These are phyloP conservation scores for Colletotrichum falcatum DNA, from an alignment of 2,329 filamentous ascomycete species.

Conservation along the genomic window DNA sequence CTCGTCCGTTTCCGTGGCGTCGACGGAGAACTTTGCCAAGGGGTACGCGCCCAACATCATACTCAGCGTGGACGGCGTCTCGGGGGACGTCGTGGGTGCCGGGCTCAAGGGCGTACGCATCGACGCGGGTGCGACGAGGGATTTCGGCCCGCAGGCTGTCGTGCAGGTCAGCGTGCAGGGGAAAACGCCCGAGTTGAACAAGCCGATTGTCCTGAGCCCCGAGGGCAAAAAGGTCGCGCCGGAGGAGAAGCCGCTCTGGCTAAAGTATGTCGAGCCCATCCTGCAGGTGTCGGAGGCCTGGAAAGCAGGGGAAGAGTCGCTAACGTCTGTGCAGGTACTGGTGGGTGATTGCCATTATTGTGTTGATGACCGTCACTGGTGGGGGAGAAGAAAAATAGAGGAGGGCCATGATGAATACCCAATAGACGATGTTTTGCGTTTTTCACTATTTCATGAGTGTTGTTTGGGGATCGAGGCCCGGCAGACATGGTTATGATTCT, in stretches of 20 bases:
- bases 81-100: constrained; percentile 62
- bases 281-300: neutral
- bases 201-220: constrained; percentile 70
- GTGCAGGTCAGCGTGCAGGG: constrained; percentile 62
- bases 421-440: constrained; percentile 17
- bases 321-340: constrained; percentile 67
- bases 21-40: constrained; percentile 69
- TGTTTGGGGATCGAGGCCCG: no score
- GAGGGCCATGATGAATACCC: constrained; percentile 21
- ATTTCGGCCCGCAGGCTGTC: constrained; percentile 71
- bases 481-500: neutral
- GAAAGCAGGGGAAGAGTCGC: constrained; percentile 41
- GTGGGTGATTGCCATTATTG: constrained; percentile 70
- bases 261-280: constrained; percentile 65
- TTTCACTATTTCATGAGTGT: neutral
- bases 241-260: constrained; percentile 73
- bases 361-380: constrained; percentile 65
- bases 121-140: constrained; percentile 73
- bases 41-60: constrained; percentile 70
- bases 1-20: constrained; percentile 67
- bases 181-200: constrained; percentile 70
- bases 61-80: constrained; percentile 59
- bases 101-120: constrained; percentile 67
- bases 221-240: constrained; percentile 69
- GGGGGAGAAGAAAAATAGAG: constrained; percentile 66